These are phyloP conservation scores for Penicillium sp. DNA, from an alignment of 2,329 filamentous ascomycete species.

Conservation along the genomic window DNA sequence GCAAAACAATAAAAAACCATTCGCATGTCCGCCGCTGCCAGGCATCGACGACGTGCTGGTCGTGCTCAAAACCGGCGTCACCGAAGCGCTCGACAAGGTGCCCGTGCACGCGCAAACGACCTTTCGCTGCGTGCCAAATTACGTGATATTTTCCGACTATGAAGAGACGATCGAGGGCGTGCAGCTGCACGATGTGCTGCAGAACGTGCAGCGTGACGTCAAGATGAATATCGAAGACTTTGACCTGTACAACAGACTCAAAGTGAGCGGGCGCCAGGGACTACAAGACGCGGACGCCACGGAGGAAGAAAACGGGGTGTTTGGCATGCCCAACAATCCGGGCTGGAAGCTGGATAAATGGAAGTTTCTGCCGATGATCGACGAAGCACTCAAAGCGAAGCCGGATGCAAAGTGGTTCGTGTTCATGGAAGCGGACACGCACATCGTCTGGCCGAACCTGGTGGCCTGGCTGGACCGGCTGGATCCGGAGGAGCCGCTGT, in stretches of 20 bases:
- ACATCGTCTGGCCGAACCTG: slow-evolving; percentile 52
- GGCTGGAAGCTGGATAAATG: slow-evolving; percentile 55
- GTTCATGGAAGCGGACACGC: slow-evolving; percentile 59
- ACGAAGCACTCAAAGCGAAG: slow-evolving; percentile 42
- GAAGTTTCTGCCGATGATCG: slow-evolving; percentile 56
- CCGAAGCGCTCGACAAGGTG: slow-evolving; percentile 53
- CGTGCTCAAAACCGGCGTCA: slow-evolving; percentile 56
- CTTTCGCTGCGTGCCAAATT: slow-evolving; percentile 53
- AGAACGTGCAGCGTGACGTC: slow-evolving; percentile 39
- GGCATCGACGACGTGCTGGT: slow-evolving; percentile 53
- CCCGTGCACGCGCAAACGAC: slow-evolving; percentile 53
- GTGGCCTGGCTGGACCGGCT: slow-evolving; percentile 51
- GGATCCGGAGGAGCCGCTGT: slow-evolving; percentile 46
- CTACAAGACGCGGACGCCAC: slow-evolving; percentile 36
- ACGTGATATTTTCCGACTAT: slow-evolving; percentile 58
- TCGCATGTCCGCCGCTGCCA: slow-evolving; percentile 31
- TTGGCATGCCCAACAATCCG: slow-evolving; percentile 44
- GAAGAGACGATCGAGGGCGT: slow-evolving; percentile 50
- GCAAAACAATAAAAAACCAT: background rate
- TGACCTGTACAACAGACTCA: slow-evolving; percentile 48
- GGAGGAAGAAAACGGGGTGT: slow-evolving; percentile 36
- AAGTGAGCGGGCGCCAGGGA: slow-evolving; percentile 39
- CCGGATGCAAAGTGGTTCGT: slow-evolving; percentile 55
- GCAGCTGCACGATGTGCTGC: slow-evolving; percentile 49
- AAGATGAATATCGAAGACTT: slow-evolving; percentile 46